Evolutionary conservation across 441 rosid species (phyloP).

Genomic region (Gossypium schwendimanii): DNA sequence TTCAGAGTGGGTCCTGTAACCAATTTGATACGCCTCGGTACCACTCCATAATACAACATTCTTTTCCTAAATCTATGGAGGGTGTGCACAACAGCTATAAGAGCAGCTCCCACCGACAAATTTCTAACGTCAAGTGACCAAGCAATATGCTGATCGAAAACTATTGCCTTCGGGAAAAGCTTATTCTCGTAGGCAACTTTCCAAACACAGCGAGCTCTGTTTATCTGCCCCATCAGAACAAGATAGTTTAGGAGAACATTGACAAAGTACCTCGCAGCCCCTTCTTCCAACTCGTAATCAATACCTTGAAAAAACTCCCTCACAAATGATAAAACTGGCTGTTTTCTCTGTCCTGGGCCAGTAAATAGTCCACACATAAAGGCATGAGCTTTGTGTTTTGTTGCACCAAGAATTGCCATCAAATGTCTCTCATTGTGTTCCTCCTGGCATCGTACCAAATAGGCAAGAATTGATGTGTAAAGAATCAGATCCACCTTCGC

Average conservation of each 20-base stretch:
- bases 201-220: conserved; percentile 96
- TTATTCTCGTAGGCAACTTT: conserved; percentile 95
- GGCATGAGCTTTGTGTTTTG: conserved; percentile 80
- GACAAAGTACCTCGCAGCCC: conserved; percentile 85
- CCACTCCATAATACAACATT: conserved; percentile 85
- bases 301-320: conserved; percentile 85
- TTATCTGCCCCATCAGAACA: conserved; percentile 93
- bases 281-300: conserved; percentile 88
- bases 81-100: conserved; percentile 89
- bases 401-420: conserved; percentile 80
- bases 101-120: conserved; percentile 91
- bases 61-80: conserved; percentile 92
- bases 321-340: conserved; percentile 74
- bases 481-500: conserved; percentile 90
- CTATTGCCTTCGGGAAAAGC: conserved; percentile 95
- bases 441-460: conserved; percentile 81
- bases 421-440: conserved; percentile 80
- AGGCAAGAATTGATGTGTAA: conserved; percentile 90
- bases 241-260: conserved; percentile 94
- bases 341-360: conserved; percentile 89
- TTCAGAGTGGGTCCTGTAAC: conserved; percentile 92
- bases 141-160: conserved; percentile 93
- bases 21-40: conserved; percentile 87
- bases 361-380: conserved; percentile 91
- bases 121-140: conserved; percentile 97